Base-by-base conservation (phyloP, 2,329 filamentous ascomycete genomes). In the Verticillium nubilum region DNA sequence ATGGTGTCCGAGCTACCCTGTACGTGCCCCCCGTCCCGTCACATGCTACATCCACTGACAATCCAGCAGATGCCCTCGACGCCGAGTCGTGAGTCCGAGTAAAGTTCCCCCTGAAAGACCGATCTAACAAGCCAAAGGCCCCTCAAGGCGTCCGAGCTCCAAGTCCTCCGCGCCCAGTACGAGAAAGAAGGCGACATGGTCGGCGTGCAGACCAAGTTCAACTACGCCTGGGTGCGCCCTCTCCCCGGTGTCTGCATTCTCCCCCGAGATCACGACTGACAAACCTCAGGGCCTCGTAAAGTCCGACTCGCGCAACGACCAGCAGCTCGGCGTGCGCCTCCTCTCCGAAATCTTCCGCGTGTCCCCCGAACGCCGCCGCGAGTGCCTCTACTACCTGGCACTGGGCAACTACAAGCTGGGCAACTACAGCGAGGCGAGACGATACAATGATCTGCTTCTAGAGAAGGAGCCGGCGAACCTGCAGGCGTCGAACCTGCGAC, bases 131-230 rank as follows among this genome's bases (percentile, higher is more conserved):
- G 56, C 25, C 50, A 37, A 67, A 95, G 92, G 72, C 91, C 95
- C 66, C 84, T 99, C 64, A 96, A 95, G 77, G 86, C 91, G 59
- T 90, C 91, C 56, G 95, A 99, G 77, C 88, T 99, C 62, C 88
- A 93, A 74, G 95, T 98, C 63, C 84, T 99, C 58, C 91, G 94
- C 65, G 83, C 91, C 62, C 95, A 99, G 75, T 99, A 95, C 74
- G 94, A 98, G 73, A 97, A 97, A 73, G 95, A 99, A 78, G 95
- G 94, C 67, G 91, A 96, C 69, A 96, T 96, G 80, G 94, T 97
- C 62, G 93, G 94, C 61, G 86, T 99, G 47, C 95, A 99, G 76
- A 99, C 95, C 63, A 98, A 98, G 74, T 99, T 99, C 85, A 99
- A 99, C 86, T 98, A 94, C 75, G 94, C 95, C 72, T 99, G 95